Evolutionary conservation across 306 rosid genomes (phyloP), one percentile per base, ranked within the genome.

Genomic region (Coriaria nepalensis): DNA sequence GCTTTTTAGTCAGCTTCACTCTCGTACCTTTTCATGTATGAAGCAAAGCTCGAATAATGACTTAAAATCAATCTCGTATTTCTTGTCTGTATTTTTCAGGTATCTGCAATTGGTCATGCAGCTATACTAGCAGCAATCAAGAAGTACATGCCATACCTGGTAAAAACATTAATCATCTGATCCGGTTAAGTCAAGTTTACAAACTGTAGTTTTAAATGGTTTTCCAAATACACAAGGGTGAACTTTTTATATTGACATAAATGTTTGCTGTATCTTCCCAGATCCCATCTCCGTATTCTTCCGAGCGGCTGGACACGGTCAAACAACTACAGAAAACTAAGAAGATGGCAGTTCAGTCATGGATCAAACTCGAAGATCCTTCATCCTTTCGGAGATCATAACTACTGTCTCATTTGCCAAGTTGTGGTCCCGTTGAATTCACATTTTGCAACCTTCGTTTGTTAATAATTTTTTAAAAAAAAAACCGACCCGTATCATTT

Each of bases 41-140:
- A 40, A 20, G 29, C 29, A 20, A 20, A 20, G 2, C 3, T 20
- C 29, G 29, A 20, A 20, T 1, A 20, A 20, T 20, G 29, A 20
- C 29, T 20, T 20, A 20, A 20, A 20, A 20, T 20, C 29, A 20
- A 20, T 1, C 29, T 20, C 29, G 3, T 20, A 20, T 20, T 20
- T 20, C 29, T 20, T 3, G 29, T 20, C 29, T 20, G 3, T 3
- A 20, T 20, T 20, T 20, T 20, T 20, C 29, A 20, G 93, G n/a
- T n/a, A n/a, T n/a, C n/a, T n/a, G n/a, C n/a, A n/a, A n/a, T n/a
- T n/a, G n/a, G 81, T 45, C 93, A 82, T 59, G 83, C 86, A 12
- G 81, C 86, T 37, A 82, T 78, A n/a, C 72, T 82, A 60, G 75
- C 83, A 35, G 83, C 75, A 39, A 78, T 82, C 64, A 68, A 76